phyloP scores from a whole-genome alignment of 1,139 yeast genomes.

The Candida glucosophila region DNA sequence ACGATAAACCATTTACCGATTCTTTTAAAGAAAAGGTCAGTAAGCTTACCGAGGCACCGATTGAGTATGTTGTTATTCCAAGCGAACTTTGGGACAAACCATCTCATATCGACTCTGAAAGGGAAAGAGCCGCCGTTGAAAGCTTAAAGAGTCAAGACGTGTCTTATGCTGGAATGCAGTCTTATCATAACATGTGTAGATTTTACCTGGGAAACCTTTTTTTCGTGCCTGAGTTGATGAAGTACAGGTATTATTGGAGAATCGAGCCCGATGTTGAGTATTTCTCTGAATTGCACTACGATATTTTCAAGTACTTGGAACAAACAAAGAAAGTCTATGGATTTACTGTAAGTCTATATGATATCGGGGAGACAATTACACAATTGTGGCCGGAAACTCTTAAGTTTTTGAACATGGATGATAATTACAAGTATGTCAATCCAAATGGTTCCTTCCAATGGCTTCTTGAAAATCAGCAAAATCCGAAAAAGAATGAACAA shows the following conservation, averaged over 20 bases:
- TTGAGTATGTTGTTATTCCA: slow-evolving; percentile 52
- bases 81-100: slow-evolving; percentile 63
- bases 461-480: slow-evolving; percentile 58
- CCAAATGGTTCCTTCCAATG: slow-evolving; percentile 57
- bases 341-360: slow-evolving; percentile 59
- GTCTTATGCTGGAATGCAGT: slow-evolving; percentile 53
- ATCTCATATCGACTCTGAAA: slow-evolving; percentile 35
- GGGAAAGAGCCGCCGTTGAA: slow-evolving; percentile 31
- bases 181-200: slow-evolving; percentile 72
- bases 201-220: slow-evolving; percentile 54
- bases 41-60: slow-evolving; percentile 38
- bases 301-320: slow-evolving; percentile 67
- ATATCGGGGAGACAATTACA: slow-evolving; percentile 52
- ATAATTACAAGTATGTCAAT: slow-evolving; percentile 54
- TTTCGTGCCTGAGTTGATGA: slow-evolving; percentile 48
- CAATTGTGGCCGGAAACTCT: slow-evolving; percentile 66
- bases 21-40: slow-evolving; percentile 40
- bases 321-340: slow-evolving; percentile 60
- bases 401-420: slow-evolving; percentile 46
- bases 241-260: slow-evolving; percentile 62
- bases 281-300: slow-evolving; percentile 62
- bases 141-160: slow-evolving; percentile 37
- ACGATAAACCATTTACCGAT: slow-evolving; percentile 58
- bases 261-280: slow-evolving; percentile 70
- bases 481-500: slow-evolving; percentile 42